These are phyloP conservation scores for Discostella stelligera DNA, from an alignment of 352 stramenopile species.

Conservation along the genomic window DNA sequence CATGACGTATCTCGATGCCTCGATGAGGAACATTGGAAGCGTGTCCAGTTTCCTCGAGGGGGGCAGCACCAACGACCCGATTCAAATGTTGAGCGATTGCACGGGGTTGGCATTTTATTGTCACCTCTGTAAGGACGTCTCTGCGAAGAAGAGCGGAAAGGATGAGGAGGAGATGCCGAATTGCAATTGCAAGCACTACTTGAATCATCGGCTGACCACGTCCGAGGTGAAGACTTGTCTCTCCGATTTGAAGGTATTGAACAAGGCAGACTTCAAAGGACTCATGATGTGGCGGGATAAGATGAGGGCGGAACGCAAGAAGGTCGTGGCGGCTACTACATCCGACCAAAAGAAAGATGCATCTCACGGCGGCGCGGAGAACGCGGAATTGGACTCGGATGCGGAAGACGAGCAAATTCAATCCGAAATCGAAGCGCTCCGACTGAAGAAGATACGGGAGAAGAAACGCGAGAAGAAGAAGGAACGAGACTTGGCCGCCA, in stretches of 20 bases:
- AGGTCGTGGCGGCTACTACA: constrained; percentile 17
- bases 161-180: constrained; percentile 6
- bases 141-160: background rate
- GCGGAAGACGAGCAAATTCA: constrained; percentile 86
- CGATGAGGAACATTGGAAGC: constrained; percentile 70
- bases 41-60: constrained; percentile 70
- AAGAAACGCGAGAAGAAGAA: constrained; percentile 86
- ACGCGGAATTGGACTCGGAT: constrained; percentile 66
- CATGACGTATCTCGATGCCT: constrained; percentile 67
- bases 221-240: constrained; percentile 81
- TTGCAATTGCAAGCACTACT: constrained; percentile 67
- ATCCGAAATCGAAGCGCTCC: constrained; percentile 82
- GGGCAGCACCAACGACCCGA: constrained; percentile 85
- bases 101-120: constrained; percentile 90
- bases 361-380: constrained; percentile 24
- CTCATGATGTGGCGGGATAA: constrained; percentile 96
- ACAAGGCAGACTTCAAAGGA: constrained; percentile 96
- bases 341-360: constrained; percentile 44
- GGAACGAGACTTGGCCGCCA: constrained; percentile 72
- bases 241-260: constrained; percentile 93
- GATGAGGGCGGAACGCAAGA: constrained; percentile 83
- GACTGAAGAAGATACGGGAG: constrained; percentile 83
- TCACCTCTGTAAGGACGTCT: constrained; percentile 53
- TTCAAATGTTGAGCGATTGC: constrained; percentile 92
- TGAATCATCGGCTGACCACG: constrained; percentile 82